Base-by-base conservation (phyloP, 2,329 filamentous ascomycete species). In the Exophiala bonariae region DNA sequence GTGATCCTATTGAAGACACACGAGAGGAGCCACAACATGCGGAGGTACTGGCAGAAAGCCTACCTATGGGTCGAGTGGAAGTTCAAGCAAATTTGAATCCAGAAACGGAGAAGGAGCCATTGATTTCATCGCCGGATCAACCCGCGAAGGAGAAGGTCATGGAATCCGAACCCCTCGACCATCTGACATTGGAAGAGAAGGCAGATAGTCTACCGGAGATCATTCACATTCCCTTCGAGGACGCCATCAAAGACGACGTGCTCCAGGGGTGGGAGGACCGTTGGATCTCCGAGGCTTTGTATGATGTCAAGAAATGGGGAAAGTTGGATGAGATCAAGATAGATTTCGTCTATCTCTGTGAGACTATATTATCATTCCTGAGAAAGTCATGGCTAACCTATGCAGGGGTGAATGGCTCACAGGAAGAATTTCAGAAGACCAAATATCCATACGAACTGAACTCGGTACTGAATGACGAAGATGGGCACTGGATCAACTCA, bases 331-430 rank as follows among this genome's bases (percentile, higher is more conserved):
- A 55, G 20, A 49, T 49, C 19, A 51, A 55, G 42, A 52, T 55
- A 17, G 52, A 55, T 43, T 52, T 55, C 34, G 52, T 55, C 2
- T 55, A 55, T 38, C 45, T 49, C n/a, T 55, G 49, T 51, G 41
- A 36, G 49, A 4, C 2, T 7, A 16, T 26, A 11, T 11, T 26
- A 8, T 9, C 4, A 19, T 5, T 9, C 11, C 11, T 26, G 20
- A 4, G 9, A 19, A 5, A 32, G 13, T 11, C 16, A 36, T 19
- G 36, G 6, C 42, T 41, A 11, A 44, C 32, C 32, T 26, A 14
- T 14, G 3, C 20, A 51, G 49, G 49, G 52, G 52, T 55, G 9
- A 55, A 55, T 32, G 52, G 52, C 6, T 55, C 52, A 8, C 48
- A 55, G 16, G 32, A 49, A 33, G 48, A 40, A 14, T 55, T 55